Evolutionary conservation across 179 eudicot genomes (phyloP).

Genomic region (Spinacia oleracea): DNA sequence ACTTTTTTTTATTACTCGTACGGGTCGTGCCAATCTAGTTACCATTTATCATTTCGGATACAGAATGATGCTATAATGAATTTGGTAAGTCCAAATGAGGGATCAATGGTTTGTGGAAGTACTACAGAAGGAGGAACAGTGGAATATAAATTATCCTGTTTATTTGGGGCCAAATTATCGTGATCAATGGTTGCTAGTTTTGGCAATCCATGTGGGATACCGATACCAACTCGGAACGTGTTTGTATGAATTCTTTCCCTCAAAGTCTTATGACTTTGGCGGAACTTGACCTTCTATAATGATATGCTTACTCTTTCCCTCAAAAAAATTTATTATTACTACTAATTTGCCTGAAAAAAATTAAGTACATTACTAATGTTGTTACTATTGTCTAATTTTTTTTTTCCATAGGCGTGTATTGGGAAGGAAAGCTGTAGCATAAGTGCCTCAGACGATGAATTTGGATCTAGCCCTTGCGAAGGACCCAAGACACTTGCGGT

Average conservation of each 20-base stretch:
- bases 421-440: conserved; percentile 7
- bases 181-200: conserved; percentile 18
- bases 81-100: background rate
- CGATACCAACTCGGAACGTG: no score
- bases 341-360: no score
- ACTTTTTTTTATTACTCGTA: no score
- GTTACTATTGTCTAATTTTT: background rate
- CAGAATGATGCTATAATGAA: background rate
- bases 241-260: no score
- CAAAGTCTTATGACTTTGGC: no score
- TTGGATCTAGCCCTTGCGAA: conserved; percentile 10
- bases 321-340: no score
- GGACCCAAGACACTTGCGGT: conserved; percentile 14
- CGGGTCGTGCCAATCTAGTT: no score
- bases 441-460: background rate
- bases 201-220: conserved; percentile 24
- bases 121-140: background rate
- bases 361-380: background rate
- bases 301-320: no score
- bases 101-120: background rate
- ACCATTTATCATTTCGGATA: no score
- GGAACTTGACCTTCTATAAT: no score
- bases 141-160: background rate
- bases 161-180: background rate
- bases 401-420: background rate